phyloP scores from a whole-genome alignment of 2,329 filamentous ascomycete genomes.

The Penicillium carneum region DNA sequence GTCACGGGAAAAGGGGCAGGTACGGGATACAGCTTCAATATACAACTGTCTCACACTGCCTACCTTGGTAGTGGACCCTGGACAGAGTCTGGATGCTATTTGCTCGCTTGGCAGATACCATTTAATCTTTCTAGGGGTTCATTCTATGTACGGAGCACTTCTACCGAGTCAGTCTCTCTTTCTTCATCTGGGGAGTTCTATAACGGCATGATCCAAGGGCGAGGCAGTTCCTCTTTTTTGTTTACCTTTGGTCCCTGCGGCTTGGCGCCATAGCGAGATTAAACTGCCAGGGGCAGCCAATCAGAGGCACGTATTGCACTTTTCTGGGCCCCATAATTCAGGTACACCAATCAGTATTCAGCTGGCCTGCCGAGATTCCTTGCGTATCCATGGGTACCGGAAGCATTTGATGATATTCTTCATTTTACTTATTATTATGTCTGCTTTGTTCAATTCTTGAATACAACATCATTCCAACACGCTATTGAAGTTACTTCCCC shows the following conservation, averaged over 20 bases:
- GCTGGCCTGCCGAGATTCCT: conserved; percentile 28
- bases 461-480: background rate
- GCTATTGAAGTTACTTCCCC: conserved; percentile 20
- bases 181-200: background rate
- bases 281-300: conserved; percentile 35
- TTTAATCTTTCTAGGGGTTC: background rate
- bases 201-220: background rate
- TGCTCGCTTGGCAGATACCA: conserved; percentile 10
- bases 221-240: conserved; percentile 30
- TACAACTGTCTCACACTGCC: conserved; percentile 19
- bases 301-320: conserved; percentile 17
- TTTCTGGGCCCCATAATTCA: conserved; percentile 28
- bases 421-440: no score
- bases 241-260: conserved; percentile 25
- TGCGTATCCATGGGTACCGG: conserved; percentile 33
- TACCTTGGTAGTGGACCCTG: conserved; percentile 15
- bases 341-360: conserved; percentile 43
- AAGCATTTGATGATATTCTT: background rate
- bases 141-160: background rate
- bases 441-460: background rate
- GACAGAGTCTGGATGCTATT: conserved; percentile 11
- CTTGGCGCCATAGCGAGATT: conserved; percentile 40
- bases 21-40: conserved; percentile 3
- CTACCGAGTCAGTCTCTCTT: background rate
- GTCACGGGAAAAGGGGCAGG: conserved; percentile 18